Conservation (phyloP, 495 filamentous ascomycete species). For the Hypoxylon perforatum region DNA sequence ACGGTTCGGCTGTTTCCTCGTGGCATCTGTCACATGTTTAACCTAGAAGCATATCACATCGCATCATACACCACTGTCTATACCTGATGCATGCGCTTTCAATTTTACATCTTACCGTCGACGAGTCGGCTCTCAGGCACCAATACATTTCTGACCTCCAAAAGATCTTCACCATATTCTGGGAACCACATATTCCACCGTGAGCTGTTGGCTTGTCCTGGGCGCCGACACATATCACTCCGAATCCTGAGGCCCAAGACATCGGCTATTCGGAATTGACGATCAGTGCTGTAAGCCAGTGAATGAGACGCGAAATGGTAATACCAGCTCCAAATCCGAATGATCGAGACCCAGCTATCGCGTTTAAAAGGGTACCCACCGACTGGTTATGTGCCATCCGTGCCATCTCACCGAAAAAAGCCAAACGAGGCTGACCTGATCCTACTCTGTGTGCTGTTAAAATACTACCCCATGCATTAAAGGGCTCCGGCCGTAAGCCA, state of each 20-base stretch:
- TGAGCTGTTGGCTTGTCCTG: not conserved
- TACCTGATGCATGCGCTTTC: not conserved
- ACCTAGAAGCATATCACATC: not conserved
- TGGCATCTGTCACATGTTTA: no score
- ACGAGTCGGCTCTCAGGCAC: not conserved
- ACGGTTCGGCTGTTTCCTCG: no score
- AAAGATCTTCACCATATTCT: not conserved
- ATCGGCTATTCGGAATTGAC: no score
- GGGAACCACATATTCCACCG: not conserved
- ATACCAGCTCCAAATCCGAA: no score
- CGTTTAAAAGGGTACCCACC: not conserved
- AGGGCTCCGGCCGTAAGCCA: not conserved
- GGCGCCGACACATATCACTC: not conserved
- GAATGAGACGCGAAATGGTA: no score
- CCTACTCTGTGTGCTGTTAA: not conserved
- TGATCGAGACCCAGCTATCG: no score
- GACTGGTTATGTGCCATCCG: no score
- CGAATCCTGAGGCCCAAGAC: no score
- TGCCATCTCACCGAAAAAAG: not conserved
- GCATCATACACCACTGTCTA: not conserved
- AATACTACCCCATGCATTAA: not conserved
- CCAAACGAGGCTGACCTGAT: not conserved
- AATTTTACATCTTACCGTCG: not conserved
- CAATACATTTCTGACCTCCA: not conserved
- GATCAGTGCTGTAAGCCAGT: no score